A percentile compares a stretch with the other conserved stretches of the same genome.
phyloP scores from a whole-genome alignment of 257 asterid genomes.

The Asclepias syriaca region DNA sequence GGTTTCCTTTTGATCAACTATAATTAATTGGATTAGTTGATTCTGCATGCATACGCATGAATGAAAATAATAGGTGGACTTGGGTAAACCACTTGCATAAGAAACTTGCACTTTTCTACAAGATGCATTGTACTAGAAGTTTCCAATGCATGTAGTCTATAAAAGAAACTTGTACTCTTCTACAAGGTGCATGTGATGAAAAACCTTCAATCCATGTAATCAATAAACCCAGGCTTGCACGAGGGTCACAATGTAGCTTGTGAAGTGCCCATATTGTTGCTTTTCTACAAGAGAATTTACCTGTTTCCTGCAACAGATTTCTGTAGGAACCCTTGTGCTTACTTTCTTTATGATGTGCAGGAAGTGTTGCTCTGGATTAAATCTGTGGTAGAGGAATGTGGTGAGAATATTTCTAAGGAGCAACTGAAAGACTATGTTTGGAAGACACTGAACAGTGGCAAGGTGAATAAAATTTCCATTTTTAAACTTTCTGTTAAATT shows the following conservation, averaged over 20 bases:
- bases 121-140: too few relatives aligned
- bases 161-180: too few relatives aligned
- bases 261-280: neutral
- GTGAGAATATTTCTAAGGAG: slow-evolving; percentile 86
- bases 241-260: neutral
- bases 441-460: slow-evolving; percentile 96
- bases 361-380: slow-evolving; percentile 96
- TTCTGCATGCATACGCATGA: neutral
- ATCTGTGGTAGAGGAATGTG: slow-evolving; percentile 89
- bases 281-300: neutral
- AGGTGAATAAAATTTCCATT: slow-evolving; percentile 35
- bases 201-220: neutral
- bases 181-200: neutral
- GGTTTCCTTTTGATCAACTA: neutral
- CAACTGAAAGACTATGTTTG: slow-evolving; percentile 75
- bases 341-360: slow-evolving; percentile 32
- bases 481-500: neutral
- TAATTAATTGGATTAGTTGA: neutral
- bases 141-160: too few relatives aligned
- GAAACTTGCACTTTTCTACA: too few relatives aligned
- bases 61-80: neutral
- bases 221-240: neutral
- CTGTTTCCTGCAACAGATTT: neutral
- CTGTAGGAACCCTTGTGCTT: neutral
- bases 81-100: neutral